A percentile compares a stretch with the other conserved stretches of the same genome.
Conservation (phyloP, 306 rosid species). For the Ammopiptanthus mongolicus region DNA sequence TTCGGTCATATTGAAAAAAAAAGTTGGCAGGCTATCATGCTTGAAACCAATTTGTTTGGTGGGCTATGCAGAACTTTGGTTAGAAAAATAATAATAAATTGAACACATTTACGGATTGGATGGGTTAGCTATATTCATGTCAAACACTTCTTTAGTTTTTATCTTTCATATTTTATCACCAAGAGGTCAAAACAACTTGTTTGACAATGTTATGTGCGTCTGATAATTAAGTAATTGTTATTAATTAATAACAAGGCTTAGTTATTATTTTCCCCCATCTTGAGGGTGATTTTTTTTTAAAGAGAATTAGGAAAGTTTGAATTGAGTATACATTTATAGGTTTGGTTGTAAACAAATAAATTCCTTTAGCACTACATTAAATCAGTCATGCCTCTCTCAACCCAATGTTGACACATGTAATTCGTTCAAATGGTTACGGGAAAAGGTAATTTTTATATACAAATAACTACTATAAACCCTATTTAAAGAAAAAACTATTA, state of each 20-base stretch:
- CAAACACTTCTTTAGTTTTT: not conserved
- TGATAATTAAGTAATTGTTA: not conserved
- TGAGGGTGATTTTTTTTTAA: not conserved
- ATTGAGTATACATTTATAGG: too few relatives aligned
- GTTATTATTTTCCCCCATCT: not conserved
- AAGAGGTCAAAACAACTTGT: not conserved
- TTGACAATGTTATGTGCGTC: not conserved
- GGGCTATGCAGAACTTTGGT: not conserved
- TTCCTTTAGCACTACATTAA: not conserved
- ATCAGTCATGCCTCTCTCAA: not conserved
- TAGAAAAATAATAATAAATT: not conserved
- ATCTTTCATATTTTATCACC: not conserved
- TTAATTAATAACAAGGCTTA: not conserved
- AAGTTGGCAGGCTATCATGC: constrained; percentile 15
- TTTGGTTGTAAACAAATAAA: not conserved
- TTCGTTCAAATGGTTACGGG: too few relatives aligned
- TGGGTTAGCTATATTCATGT: not conserved
- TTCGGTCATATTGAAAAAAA: constrained; percentile 1
- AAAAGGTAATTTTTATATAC: too few relatives aligned
- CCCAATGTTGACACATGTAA: too few relatives aligned
- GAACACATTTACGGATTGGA: not conserved
- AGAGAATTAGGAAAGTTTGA: not conserved
- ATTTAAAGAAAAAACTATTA: too few relatives aligned
- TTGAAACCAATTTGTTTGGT: constrained; percentile 15
- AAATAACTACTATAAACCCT: too few relatives aligned